Conservation (phyloP, 768 basidiomycete species). For the Macrolepiota fuliginosa region DNA sequence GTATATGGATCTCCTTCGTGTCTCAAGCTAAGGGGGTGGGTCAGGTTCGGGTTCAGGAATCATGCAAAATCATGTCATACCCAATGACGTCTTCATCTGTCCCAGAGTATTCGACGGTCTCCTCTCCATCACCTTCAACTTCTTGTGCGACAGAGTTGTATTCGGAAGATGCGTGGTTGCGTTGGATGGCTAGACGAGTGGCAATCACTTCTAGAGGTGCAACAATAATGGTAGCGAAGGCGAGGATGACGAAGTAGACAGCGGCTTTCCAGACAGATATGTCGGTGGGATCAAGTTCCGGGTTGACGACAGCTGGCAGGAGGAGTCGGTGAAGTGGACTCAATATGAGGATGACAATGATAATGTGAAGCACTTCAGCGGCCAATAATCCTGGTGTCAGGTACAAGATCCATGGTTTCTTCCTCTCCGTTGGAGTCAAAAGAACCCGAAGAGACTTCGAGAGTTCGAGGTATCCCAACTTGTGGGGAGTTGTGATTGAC, state of each 20-base stretch:
- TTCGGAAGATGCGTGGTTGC: slow-evolving; percentile 76
- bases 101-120: slow-evolving; percentile 61
- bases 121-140: slow-evolving; percentile 62
- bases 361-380: slow-evolving; percentile 49
- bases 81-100: slow-evolving; percentile 84
- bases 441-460: slow-evolving; percentile 63
- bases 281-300: slow-evolving; percentile 32
- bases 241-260: slow-evolving; percentile 56
- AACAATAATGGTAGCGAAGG: slow-evolving; percentile 55
- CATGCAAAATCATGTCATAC: slow-evolving; percentile 34
- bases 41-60: neutral
- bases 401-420: slow-evolving; percentile 78
- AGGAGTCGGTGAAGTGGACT: slow-evolving; percentile 46
- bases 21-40: slow-evolving; percentile 48
- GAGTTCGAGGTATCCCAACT: slow-evolving; percentile 60
- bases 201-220: slow-evolving; percentile 80
- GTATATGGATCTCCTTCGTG: slow-evolving; percentile 78
- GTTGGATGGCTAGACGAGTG: slow-evolving; percentile 77
- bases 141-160: slow-evolving; percentile 77
- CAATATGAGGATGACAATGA: slow-evolving; percentile 44
- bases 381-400: slow-evolving; percentile 73
- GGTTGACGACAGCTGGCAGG: slow-evolving; percentile 36
- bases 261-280: slow-evolving; percentile 48
- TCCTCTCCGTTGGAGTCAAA: slow-evolving; percentile 79
- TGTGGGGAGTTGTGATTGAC: slow-evolving; percentile 81